Evolutionary conservation across 1,284 basidiomycete species (phyloP), one percentile per base, ranked within the genome.

Genomic region (Cryptococcus sp.): DNA sequence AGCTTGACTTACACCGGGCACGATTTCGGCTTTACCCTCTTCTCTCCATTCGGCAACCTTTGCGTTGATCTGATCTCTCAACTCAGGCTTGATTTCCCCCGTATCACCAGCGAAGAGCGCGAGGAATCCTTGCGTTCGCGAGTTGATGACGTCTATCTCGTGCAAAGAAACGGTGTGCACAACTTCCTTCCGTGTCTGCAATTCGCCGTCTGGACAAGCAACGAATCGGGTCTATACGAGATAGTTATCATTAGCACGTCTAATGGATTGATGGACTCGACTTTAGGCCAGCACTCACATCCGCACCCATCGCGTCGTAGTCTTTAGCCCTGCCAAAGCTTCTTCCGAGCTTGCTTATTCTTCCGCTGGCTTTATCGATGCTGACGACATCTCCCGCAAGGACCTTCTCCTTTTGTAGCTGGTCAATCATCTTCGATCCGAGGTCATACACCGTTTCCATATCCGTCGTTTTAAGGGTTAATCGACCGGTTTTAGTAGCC

Each of bases 361-460:
- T 92, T n/a, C 95, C 96, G 29, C 92, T 89, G 1, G 93, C 91
- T 78, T 99, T 98, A 83, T 99, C 95, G 68, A 99, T 97, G 47
- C 90, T 86, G 63, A 99, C 88, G 15, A 99, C 89, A 72, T 99
- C 95, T 29, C 96, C 95, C 0, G 95, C 95, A 3, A 93, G 84
- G 16, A 99, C 90, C 75, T 98, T 99, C 81, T 99, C 94, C 78
- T 95, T 96, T 50, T 92, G 89, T 43, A 99, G 79, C 8, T 93
- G 88, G 71, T 99, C 95, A 61, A 99, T 98, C 96, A 99, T 99
- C 83, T 99, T 99, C 58, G 89, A 93, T 10, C 96, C 96, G 19
- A 99, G 84, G 79, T 99, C 96, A 76, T 99, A 99, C 44, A 99
- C 91, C 16, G 95, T 99, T 81, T 99, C 95, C 95, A 99, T 99